phyloP scores from a whole-genome alignment of 2,329 filamentous ascomycete species.

The Ploettnerulaceae sp. region DNA sequence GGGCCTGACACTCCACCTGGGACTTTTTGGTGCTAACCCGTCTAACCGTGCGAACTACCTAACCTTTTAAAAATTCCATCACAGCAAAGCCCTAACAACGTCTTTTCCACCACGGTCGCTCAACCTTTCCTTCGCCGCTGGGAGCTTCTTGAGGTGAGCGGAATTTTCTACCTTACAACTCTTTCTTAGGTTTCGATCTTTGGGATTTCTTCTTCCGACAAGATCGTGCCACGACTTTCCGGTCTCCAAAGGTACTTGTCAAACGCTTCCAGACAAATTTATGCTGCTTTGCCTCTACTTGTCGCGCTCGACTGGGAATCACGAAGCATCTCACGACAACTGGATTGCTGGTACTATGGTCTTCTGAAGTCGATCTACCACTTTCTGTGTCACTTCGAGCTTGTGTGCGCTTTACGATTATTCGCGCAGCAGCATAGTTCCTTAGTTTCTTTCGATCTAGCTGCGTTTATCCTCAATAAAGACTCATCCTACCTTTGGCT shows the following conservation, averaged over 20 bases:
- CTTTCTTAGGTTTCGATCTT: slow-evolving; percentile 6
- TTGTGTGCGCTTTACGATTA: slow-evolving; percentile 13
- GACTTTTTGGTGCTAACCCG: too few relatives aligned
- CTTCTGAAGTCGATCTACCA: slow-evolving; percentile 17
- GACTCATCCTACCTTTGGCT: slow-evolving; percentile 9
- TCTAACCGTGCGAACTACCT: neutral
- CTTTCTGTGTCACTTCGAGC: slow-evolving; percentile 10
- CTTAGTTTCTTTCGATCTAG: slow-evolving; percentile 5
- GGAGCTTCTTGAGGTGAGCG: slow-evolving; percentile 10
- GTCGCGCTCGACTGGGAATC: slow-evolving; percentile 10
- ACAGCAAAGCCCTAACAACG: slow-evolving; percentile 1
- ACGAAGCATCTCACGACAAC: slow-evolving; percentile 13
- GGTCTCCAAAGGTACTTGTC: slow-evolving; percentile 18
- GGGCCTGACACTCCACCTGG: too few relatives aligned
- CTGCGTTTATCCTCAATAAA: slow-evolving; percentile 4
- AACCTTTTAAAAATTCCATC: neutral
- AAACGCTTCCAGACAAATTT: slow-evolving; percentile 15
- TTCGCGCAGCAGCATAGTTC: slow-evolving; percentile 20
- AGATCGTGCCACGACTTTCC: slow-evolving; percentile 22
- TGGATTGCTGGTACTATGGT: slow-evolving; percentile 14
- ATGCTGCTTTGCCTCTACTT: slow-evolving; percentile 18
- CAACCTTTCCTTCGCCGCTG: slow-evolving; percentile 8
- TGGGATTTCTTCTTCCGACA: slow-evolving; percentile 14
- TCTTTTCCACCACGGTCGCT: slow-evolving; percentile 1
- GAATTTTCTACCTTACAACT: slow-evolving; percentile 1